Evolutionary conservation across 2,329 filamentous ascomycete genomes (phyloP).

Genomic region (Venturia carpophila): DNA sequence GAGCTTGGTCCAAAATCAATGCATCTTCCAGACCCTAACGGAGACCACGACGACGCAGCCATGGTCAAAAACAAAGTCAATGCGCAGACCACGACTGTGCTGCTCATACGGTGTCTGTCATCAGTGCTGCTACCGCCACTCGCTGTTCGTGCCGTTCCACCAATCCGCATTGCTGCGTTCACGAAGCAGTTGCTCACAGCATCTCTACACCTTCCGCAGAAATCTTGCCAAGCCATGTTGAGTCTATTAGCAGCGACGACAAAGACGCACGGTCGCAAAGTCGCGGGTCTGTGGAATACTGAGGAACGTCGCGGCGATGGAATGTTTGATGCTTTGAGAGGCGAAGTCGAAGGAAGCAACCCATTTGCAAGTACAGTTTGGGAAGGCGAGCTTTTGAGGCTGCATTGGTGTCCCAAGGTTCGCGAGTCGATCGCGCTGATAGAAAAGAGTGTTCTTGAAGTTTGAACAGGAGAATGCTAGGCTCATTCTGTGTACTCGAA

Average conservation of each 20-base stretch:
- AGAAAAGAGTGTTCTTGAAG: constrained; percentile 50
- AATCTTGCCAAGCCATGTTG: constrained; percentile 72
- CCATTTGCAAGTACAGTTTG: constrained; percentile 85
- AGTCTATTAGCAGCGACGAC: constrained; percentile 70
- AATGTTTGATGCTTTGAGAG: constrained; percentile 64
- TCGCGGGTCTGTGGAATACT: constrained; percentile 83
- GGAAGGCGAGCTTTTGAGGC: constrained; percentile 81
- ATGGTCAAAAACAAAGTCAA: constrained; percentile 66
- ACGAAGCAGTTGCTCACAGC: constrained; percentile 81
- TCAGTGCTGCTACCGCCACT: constrained; percentile 70
- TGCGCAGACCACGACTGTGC: constrained; percentile 86
- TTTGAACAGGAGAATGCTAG: background rate
- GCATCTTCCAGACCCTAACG: constrained; percentile 59
- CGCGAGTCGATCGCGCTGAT: constrained; percentile 59
- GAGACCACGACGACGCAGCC: constrained; percentile 31
- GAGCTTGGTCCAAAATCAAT: constrained; percentile 71
- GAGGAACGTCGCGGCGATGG: constrained; percentile 91
- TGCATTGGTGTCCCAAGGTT: constrained; percentile 82
- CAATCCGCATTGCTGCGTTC: constrained; percentile 81
- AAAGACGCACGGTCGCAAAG: constrained; percentile 72
- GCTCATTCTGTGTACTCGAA: background rate
- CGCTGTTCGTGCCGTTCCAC: constrained; percentile 67
- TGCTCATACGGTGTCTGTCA: constrained; percentile 79
- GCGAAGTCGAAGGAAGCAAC: constrained; percentile 76
- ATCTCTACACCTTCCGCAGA: constrained; percentile 81